A percentile compares a stretch with the other conserved stretches of the same genome.
phyloP scores from a whole-genome alignment of 257 asterid genomes.

The Ophiorrhiza pumila region DNA sequence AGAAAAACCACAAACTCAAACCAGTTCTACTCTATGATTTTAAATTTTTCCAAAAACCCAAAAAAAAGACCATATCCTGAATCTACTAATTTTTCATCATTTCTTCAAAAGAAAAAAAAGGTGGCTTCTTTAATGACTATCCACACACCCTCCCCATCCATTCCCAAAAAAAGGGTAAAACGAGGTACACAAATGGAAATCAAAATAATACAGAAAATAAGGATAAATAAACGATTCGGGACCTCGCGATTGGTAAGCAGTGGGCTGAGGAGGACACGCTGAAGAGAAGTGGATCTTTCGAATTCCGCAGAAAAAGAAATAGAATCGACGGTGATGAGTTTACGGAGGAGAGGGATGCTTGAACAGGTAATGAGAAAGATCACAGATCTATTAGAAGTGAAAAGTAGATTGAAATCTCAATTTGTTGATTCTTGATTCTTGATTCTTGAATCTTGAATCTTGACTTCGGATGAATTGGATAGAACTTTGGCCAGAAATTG shows the following conservation, averaged over 20 bases:
- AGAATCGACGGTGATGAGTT: constrained; percentile 33
- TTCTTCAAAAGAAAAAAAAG: background rate
- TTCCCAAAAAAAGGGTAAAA: no score
- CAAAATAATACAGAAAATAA: background rate
- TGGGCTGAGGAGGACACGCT: constrained; percentile 37
- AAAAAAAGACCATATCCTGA: no score
- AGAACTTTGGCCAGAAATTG: no score
- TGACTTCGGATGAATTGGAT: no score
- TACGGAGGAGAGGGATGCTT: constrained; percentile 55
- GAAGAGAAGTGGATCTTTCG: constrained; percentile 44
- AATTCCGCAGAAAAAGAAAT: constrained; percentile 23
- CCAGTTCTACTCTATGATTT: background rate
- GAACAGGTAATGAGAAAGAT: no score
- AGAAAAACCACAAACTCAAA: background rate
- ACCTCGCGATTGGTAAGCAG: constrained; percentile 44
- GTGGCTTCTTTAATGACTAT: no score
- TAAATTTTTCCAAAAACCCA: background rate
- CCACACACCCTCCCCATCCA: no score
- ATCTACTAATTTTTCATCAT: background rate
- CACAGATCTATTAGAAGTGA: no score
- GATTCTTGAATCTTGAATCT: no score
- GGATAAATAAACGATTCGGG: background rate
- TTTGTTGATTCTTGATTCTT: no score
- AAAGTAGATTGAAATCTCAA: no score
- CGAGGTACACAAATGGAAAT: background rate